Conservation (phyloP, 805 yeast genomes). For the Yamadazyma kitorensis region DNA sequence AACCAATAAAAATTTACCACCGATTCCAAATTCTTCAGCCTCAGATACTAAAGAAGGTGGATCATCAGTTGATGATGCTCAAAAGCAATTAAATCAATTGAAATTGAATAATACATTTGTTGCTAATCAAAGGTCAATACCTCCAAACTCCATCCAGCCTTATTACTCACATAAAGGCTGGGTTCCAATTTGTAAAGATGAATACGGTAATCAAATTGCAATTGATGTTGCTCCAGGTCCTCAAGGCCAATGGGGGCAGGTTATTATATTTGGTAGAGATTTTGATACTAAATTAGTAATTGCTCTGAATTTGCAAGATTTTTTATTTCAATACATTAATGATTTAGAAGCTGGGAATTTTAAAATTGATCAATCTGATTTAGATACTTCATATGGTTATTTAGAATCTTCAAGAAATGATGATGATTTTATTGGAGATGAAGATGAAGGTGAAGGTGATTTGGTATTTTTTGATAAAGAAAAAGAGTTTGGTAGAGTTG, state of each 20-base stretch:
- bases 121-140: slow-evolving; percentile 34
- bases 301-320: slow-evolving; percentile 38
- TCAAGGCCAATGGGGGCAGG: slow-evolving; percentile 39
- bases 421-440: slow-evolving; percentile 40
- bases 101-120: slow-evolving; percentile 23
- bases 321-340: slow-evolving; percentile 32
- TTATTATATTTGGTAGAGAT: slow-evolving; percentile 43
- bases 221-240: slow-evolving; percentile 41
- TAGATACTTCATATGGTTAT: slow-evolving; percentile 32
- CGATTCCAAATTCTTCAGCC: slow-evolving; percentile 2
- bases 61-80: slow-evolving; percentile 17
- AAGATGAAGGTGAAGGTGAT: slow-evolving; percentile 45
- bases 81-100: slow-evolving; percentile 8
- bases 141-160: slow-evolving; percentile 37
- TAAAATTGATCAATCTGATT: slow-evolving; percentile 35
- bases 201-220: slow-evolving; percentile 43
- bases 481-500: slow-evolving; percentile 29
- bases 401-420: slow-evolving; percentile 37
- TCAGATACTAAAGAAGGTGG: slow-evolving; percentile 11
- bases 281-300: slow-evolving; percentile 42
- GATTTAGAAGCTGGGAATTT: slow-evolving; percentile 44
- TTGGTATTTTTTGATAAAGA: slow-evolving; percentile 36
- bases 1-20: slow-evolving; percentile 4
- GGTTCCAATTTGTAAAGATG: slow-evolving; percentile 41
- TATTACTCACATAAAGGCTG: slow-evolving; percentile 36